Evolutionary conservation across 2,329 filamentous ascomycete species (phyloP).

Genomic region (Colletotrichum tamarilloi): DNA sequence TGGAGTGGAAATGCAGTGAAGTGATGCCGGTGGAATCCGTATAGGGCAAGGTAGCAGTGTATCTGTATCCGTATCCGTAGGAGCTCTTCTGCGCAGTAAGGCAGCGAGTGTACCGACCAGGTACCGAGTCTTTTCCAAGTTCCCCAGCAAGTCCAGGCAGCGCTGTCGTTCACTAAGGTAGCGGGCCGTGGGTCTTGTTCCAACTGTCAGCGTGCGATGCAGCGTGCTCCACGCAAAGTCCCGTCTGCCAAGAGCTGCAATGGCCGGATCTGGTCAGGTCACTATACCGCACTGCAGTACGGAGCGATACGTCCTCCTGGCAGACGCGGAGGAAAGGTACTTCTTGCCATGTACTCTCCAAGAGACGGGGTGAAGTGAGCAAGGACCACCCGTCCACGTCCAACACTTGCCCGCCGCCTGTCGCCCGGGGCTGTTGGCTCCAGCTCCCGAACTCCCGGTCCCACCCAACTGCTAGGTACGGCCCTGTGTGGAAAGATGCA

Average conservation of each 20-base stretch:
- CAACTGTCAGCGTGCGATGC: neutral
- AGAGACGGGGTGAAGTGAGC: neutral
- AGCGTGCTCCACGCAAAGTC: neutral
- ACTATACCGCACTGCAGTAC: neutral
- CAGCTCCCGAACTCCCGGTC: conserved; percentile 3
- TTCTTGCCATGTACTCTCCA: neutral
- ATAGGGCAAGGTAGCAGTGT: too few species aligned
- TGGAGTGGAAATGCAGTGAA: neutral
- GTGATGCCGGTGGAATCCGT: neutral
- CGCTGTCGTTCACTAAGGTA: neutral
- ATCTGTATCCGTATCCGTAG: too few species aligned
- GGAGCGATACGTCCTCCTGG: neutral
- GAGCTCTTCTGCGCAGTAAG: neutral
- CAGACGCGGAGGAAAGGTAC: neutral
- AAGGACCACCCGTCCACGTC: neutral
- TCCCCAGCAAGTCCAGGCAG: neutral
- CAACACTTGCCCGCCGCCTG: neutral
- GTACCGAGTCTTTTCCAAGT: neutral
- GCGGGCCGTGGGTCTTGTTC: neutral
- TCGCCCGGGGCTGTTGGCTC: neutral
- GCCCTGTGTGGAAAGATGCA: neutral
- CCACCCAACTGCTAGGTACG: neutral
- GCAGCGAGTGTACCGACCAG: neutral
- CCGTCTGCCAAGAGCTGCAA: neutral
- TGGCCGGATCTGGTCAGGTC: neutral